These are phyloP conservation scores for Bondarzewia mesenterica DNA, from an alignment of 1,284 basidiomycete genomes.

Conservation along the genomic window DNA sequence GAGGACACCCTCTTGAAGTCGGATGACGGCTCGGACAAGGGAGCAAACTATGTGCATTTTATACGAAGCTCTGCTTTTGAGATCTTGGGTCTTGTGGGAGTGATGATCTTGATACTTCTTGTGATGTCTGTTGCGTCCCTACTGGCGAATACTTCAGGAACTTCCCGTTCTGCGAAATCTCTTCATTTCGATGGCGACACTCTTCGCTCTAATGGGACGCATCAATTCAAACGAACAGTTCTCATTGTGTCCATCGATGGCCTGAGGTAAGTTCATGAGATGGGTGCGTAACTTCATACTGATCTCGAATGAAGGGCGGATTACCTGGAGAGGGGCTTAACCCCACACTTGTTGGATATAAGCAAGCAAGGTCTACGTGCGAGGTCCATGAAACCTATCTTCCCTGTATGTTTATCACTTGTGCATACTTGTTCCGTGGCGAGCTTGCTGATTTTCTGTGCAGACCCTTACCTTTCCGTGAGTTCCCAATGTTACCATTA, in stretches of 20 bases:
- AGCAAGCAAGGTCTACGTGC: constrained; percentile 77
- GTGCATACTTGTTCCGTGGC: not conserved
- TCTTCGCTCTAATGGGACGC: constrained; percentile 64
- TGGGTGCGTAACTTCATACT: not conserved
- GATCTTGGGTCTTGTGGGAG: not conserved
- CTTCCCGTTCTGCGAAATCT: constrained; percentile 13
- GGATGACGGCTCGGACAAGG: not conserved
- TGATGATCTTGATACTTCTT: not conserved
- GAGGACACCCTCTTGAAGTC: constrained; percentile 1
- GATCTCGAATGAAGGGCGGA: constrained; percentile 47
- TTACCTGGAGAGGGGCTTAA: constrained; percentile 76
- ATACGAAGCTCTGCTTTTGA: too few species aligned
- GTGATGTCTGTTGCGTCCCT: not conserved
- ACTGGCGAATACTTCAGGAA: not conserved
- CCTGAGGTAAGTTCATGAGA: constrained; percentile 44
- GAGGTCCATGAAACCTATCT: constrained; percentile 78
- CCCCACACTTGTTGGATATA: constrained; percentile 73
- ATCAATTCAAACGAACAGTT: constrained; percentile 72
- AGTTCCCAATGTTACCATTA: constrained; percentile 21
- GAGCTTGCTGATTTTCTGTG: constrained; percentile 2
- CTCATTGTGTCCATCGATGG: constrained; percentile 85
- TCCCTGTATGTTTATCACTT: constrained; percentile 52
- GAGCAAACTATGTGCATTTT: too few species aligned
- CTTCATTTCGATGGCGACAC: constrained; percentile 29
- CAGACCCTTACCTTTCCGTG: constrained; percentile 87